phyloP scores from a whole-genome alignment of 2,329 filamentous ascomycete genomes.

The Xylaria sp. region DNA sequence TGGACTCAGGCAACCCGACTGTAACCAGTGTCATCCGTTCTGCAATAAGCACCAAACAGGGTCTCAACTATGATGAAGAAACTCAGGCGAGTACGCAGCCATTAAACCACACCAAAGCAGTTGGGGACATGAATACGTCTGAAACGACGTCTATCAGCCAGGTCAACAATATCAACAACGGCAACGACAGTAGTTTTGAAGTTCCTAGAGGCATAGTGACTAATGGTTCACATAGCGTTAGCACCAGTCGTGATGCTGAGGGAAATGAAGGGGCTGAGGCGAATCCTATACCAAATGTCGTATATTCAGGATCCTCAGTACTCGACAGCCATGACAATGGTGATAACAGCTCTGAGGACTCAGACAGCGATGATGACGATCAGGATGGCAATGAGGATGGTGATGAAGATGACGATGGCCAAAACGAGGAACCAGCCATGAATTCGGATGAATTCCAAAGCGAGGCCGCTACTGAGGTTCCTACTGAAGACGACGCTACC shows the following conservation, averaged over 20 bases:
- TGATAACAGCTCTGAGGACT: not conserved
- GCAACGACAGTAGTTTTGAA: not conserved
- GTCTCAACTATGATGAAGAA: constrained; percentile 47
- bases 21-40: constrained; percentile 46
- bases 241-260: not conserved
- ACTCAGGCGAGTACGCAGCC: constrained; percentile 29
- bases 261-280: constrained; percentile 4
- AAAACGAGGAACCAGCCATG: constrained; percentile 7
- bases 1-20: constrained; percentile 46
- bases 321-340: not conserved
- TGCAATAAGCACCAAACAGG: constrained; percentile 45
- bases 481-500: constrained; percentile 22
- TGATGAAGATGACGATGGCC: too few relatives aligned
- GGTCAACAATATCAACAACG: constrained; percentile 9
- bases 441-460: constrained; percentile 24
- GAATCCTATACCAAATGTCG: not conserved
- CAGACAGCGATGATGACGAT: constrained; percentile 9
- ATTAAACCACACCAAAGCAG: constrained; percentile 23
- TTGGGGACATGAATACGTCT: constrained; percentile 11
- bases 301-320: constrained; percentile 4
- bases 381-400: too few relatives aligned
- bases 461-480: constrained; percentile 19
- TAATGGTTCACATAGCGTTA: not conserved
- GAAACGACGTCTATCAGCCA: not conserved
- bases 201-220: not conserved